Evolutionary conservation across 2,329 filamentous ascomycete species (phyloP).

Genomic region (Beauveria varroae): DNA sequence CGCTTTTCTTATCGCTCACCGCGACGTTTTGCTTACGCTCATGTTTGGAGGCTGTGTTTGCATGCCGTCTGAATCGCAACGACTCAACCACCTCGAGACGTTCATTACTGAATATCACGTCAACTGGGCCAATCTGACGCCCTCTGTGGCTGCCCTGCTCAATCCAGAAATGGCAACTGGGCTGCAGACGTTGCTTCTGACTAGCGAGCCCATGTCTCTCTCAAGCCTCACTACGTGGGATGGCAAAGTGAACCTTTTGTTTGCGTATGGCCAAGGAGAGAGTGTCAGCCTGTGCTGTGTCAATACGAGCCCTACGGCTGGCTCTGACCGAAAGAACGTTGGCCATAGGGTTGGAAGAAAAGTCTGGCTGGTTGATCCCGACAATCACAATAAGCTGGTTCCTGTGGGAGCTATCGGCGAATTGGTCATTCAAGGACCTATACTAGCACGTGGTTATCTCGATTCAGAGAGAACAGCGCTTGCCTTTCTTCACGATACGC

Average conservation of each 20-base stretch:
- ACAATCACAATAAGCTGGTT: constrained; percentile 8
- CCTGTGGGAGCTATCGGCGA: constrained; percentile 15
- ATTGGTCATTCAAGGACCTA: constrained; percentile 14
- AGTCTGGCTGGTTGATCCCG: constrained; percentile 6
- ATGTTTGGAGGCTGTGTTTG: constrained; percentile 10
- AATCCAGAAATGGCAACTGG: background rate
- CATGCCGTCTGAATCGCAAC: constrained; percentile 10
- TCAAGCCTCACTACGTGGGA: background rate
- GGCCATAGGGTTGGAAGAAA: constrained; percentile 1
- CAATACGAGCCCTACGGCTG: background rate
- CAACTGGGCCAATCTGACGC: constrained; percentile 10
- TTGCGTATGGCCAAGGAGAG: constrained; percentile 1
- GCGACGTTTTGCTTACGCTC: constrained; percentile 5
- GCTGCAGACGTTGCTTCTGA: background rate
- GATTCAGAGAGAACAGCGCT: constrained; percentile 13
- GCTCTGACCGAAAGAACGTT: constrained; percentile 1
- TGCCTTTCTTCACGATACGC: constrained; percentile 15
- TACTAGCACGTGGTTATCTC: constrained; percentile 14
- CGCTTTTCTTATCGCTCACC: constrained; percentile 4
- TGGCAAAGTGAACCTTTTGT: background rate
- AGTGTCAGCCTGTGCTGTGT: background rate
- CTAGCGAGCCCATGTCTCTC: background rate
- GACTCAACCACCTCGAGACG: constrained; percentile 5
- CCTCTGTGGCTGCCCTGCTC: constrained; percentile 1
- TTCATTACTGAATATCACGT: constrained; percentile 10